These are phyloP conservation scores for Gastrolobium bilobum DNA, from an alignment of 306 rosid genomes.

Conservation along the genomic window DNA sequence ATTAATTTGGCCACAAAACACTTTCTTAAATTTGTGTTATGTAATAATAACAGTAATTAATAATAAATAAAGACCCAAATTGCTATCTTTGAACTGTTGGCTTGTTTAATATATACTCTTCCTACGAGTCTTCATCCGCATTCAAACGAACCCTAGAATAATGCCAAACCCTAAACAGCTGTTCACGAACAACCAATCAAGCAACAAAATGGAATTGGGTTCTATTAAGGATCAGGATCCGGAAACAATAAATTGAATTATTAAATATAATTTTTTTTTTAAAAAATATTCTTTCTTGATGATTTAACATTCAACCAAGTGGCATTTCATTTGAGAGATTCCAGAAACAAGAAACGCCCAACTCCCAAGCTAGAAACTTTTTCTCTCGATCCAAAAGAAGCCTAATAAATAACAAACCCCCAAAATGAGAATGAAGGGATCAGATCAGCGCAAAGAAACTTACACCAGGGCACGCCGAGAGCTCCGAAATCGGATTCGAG, in stretches of 20 bases:
- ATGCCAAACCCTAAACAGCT: slow-evolving; percentile 18
- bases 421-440: not conserved
- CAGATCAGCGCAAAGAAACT: slow-evolving; percentile 56
- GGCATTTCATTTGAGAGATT: not conserved
- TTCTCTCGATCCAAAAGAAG: slow-evolving; percentile 27
- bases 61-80: not conserved
- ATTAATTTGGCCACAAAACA: slow-evolving; percentile 18
- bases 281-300: not conserved
- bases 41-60: not conserved
- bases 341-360: not conserved
- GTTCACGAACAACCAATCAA: not conserved
- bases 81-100: slow-evolving; percentile 6
- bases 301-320: slow-evolving; percentile 15
- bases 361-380: slow-evolving; percentile 3
- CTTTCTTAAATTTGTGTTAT: not conserved
- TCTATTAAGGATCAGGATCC: slow-evolving; percentile 32
- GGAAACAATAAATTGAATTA: slow-evolving; percentile 5
- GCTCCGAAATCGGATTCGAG: slow-evolving; percentile 91
- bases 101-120: not conserved
- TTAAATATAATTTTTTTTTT: not conserved
- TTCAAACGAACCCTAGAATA: not conserved
- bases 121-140: slow-evolving; percentile 1
- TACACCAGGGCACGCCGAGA: slow-evolving; percentile 99
- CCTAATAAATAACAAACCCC: slow-evolving; percentile 28
- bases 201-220: not conserved